Percentiles rank a stretch among this genome's conserved stretches.
Conservation (phyloP, 139 green algal species). For the Raphidocelis subcapitata region DNA sequence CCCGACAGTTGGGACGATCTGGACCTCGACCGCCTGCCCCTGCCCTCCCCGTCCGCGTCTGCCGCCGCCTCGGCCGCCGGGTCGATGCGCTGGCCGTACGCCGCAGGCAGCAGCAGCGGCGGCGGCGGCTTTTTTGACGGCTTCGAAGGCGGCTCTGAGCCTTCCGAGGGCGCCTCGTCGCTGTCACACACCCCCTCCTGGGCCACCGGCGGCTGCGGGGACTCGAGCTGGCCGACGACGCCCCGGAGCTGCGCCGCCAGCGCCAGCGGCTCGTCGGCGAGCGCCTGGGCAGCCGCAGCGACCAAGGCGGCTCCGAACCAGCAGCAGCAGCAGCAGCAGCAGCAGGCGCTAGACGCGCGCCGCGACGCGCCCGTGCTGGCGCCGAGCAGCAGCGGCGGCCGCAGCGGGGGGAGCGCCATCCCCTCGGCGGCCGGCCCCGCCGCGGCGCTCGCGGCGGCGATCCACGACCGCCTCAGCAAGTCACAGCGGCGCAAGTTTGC, state of each 20-base stretch:
- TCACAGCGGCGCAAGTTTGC: slow-evolving; percentile 35
- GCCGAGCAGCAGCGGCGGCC: background rate
- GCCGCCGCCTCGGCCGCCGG: background rate
- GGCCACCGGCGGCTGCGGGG: too few species aligned
- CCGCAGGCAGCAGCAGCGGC: too few species aligned
- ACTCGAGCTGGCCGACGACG: too few species aligned
- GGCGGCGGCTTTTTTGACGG: too few species aligned
- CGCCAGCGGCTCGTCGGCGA: too few species aligned
- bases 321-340: slow-evolving; percentile 19
- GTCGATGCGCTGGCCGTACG: too few species aligned
- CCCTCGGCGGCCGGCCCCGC: background rate
- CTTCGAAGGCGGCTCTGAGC: too few species aligned
- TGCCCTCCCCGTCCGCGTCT: background rate
- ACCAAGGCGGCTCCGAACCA: background rate
- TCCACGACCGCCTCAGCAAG: slow-evolving; percentile 2
- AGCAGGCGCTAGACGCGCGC: background rate
- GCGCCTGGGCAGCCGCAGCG: too few species aligned
- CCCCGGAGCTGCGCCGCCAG: too few species aligned
- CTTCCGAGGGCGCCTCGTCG: too few species aligned
- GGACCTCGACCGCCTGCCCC: slow-evolving; percentile 1
- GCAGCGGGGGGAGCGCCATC: background rate
- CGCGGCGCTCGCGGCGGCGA: slow-evolving; percentile 9
- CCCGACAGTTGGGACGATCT: slow-evolving; percentile 14
- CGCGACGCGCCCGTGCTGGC: background rate
- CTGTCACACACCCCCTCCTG: too few species aligned